phyloP scores from a whole-genome alignment of 495 filamentous ascomycete genomes.

The Penicillium bovifimosum region DNA sequence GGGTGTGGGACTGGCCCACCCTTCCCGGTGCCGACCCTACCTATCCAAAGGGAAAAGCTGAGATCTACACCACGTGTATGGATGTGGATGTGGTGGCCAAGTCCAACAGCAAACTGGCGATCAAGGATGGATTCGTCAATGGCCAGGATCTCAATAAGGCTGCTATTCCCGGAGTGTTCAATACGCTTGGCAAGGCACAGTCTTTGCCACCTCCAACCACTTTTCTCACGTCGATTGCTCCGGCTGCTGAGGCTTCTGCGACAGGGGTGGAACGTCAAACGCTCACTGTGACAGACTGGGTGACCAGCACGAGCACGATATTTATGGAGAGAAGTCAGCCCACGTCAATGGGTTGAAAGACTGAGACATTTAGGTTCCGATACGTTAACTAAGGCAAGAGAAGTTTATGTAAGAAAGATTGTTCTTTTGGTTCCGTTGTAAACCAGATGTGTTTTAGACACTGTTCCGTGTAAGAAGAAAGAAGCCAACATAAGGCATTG shows the following conservation, averaged over 20 bases:
- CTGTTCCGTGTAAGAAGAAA: not conserved
- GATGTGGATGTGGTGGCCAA: conserved; percentile 59
- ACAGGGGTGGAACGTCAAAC: not conserved
- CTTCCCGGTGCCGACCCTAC: conserved; percentile 38
- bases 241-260: too few relatives aligned
- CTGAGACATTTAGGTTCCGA: not conserved
- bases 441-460: not conserved
- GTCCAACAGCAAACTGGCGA: conserved; percentile 10
- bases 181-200: conserved; percentile 10
- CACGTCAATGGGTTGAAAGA: not conserved
- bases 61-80: conserved; percentile 79
- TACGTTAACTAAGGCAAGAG: not conserved
- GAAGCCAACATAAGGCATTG: not conserved
- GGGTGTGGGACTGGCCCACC: conserved; percentile 90
- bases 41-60: conserved; percentile 49
- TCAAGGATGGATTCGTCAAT: conserved; percentile 17
- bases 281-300: conserved; percentile 4
- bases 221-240: not conserved
- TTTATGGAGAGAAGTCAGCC: conserved; percentile 2
- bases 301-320: not conserved
- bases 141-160: conserved; percentile 35
- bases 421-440: not conserved
- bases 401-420: not conserved
- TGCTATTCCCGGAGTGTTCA: conserved; percentile 36
- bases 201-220: not conserved